These are phyloP conservation scores for Nemania sp. DNA, from an alignment of 2,329 filamentous ascomycete genomes.

Conservation along the genomic window DNA sequence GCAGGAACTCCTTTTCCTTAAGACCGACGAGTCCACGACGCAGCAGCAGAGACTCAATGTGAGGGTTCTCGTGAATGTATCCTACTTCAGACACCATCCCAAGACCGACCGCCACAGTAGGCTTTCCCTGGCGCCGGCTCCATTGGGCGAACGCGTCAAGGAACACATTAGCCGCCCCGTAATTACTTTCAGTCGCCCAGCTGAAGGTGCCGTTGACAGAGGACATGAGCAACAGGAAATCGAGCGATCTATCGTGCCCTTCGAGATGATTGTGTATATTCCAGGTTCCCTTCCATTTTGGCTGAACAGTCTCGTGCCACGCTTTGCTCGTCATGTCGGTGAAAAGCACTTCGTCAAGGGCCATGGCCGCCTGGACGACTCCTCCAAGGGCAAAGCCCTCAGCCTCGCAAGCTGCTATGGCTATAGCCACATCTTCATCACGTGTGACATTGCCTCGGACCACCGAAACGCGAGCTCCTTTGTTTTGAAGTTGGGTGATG, in stretches of 20 bases:
- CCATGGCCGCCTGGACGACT: constrained; percentile 30
- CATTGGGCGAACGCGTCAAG: constrained; percentile 41
- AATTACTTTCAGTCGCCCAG: constrained; percentile 41
- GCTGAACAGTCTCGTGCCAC: constrained; percentile 25
- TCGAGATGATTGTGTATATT: constrained; percentile 7
- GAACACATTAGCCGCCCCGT: constrained; percentile 42
- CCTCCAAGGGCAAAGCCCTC: neutral
- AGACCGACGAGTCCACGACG: constrained; percentile 28
- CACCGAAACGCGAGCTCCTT: neutral
- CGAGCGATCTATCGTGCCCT: constrained; percentile 21
- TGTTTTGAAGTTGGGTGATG: neutral
- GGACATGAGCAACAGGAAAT: constrained; percentile 40
- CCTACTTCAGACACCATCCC: constrained; percentile 43
- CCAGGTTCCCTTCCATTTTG: constrained; percentile 23
- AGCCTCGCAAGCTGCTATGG: neutral
- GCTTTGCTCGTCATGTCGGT: constrained; percentile 2
- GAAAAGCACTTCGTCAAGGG: constrained; percentile 33
- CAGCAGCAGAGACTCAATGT: constrained; percentile 21
- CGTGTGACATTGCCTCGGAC: neutral
- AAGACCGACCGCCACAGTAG: constrained; percentile 32
- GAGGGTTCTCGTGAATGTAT: constrained; percentile 38
- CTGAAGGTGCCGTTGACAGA: constrained; percentile 39
- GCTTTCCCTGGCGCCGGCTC: constrained; percentile 30
- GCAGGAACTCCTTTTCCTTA: constrained; percentile 30
- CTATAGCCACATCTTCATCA: neutral